Base-by-base conservation (phyloP, 192 early-diverging fungal species). In the Pecoramyces ruminantium region DNA sequence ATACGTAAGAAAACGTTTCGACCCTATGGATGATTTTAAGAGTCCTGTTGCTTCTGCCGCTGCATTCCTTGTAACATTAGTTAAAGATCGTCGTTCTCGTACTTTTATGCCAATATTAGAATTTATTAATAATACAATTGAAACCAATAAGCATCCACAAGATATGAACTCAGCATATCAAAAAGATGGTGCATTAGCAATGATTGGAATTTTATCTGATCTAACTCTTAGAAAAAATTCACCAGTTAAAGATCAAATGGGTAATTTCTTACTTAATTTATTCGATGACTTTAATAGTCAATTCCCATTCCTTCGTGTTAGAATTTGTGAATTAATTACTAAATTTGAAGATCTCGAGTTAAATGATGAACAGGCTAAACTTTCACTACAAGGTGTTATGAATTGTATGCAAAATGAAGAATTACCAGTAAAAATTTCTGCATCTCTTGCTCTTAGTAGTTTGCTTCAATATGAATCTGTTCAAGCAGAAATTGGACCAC, bases 161-260 rank as follows among this genome's bases (percentile, higher is more conserved):
- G 92, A 92, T 28, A 82, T 90, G n/a, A 91, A 90, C 83, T 88
- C 93, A 81, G 92, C 91, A 29, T 88, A 89, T 29, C 88, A 91
- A 58, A 99, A 98, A 87, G 94, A 97, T 85, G 96, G 96, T 81
- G 95, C 94, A 12, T 87, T 99, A 79, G 88, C 87, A 82, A 96
- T 98, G 93, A 93, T 99, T 86, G 86, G 91, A 14, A 85, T 88
- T 18, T 85, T 99, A 21, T 89, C 93, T 27, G 87, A 92, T 67
- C 81, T 88, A 13, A 89, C 94, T 39, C 86, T 95, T 58, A 85
- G 90, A 90, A 86, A 91, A 85, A 90, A 90, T 78, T 96, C 95
- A 77, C 91, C 93, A 0, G 85, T 96, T 38, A 84, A 87, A 21
- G 85, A 81, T 80, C 90, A 92, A 81, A 94, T 99, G 87, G 95